Evolutionary conservation across 192 early-diverging fungal genomes (phyloP), one percentile per base, ranked within the genome.

Genomic region (Geranomyces variabilis): DNA sequence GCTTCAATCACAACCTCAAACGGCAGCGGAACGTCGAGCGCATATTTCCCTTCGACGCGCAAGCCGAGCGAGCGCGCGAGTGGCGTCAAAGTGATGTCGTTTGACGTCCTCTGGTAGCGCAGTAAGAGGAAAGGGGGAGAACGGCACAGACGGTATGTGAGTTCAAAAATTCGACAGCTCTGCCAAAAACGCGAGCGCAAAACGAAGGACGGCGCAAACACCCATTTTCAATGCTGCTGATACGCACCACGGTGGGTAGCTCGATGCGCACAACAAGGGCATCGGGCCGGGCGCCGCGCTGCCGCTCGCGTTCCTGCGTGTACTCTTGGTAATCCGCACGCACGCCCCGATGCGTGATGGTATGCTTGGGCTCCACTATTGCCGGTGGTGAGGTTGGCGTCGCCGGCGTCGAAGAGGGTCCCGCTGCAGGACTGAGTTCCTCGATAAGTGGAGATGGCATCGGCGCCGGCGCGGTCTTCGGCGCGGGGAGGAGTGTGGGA

Each of bases 231-330:
- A n/a, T n/a, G n/a, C n/a, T n/a, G n/a, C n/a, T n/a, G n/a, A n/a
- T n/a, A n/a, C n/a, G n/a, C 48, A 83, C 75, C 67, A 84, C 65
- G 13, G 49, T 36, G 4, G 81, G 81, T 14, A 87, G 63, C 48
- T 81, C 63, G 45, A 87, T 69, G 28, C 56, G 69, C 24, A 87
- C 74, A 9, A 84, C 68, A 15, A 87, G 48, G 0, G 70, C 69
- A 33, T 80, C 77, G 8, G 86, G 86, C 33, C 86, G 63, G 12
- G 77, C 71, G 10, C 77, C 76, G 12, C 21, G 24, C 26, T 67
- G 70, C 17, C 73, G 63, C 59, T 74, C 63, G 21, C 76, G 51
- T 48, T 81, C 74, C 26, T 48, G 34, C 8, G 79, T 79, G 68
- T 62, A 85, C 28, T 73, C 63, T 34, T 75, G 70, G 63, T 84